A percentile compares a stretch with the other conserved stretches of the same genome.
Evolutionary conservation across 2,329 filamentous ascomycete genomes (phyloP).

Genomic region (Sphaceloma murrayae): DNA sequence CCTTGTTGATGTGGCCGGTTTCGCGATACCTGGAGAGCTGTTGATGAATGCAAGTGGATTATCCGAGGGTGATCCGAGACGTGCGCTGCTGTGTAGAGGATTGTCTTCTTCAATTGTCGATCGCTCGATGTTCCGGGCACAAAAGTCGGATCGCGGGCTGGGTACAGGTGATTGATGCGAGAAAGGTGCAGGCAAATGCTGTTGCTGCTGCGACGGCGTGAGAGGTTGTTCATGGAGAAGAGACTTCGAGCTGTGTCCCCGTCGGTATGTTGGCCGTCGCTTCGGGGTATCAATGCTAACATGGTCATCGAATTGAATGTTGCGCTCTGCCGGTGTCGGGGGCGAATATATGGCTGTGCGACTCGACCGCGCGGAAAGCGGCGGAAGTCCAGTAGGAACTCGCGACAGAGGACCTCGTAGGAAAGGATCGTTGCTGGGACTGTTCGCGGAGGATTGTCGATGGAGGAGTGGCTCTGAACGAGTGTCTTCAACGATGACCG

Average conservation of each 20-base stretch:
- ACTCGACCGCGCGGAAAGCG: neutral
- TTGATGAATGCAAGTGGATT: neutral
- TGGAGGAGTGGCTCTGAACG: neutral
- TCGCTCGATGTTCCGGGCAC: slow-evolving; percentile 7
- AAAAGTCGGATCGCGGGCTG: slow-evolving; percentile 1
- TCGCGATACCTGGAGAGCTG: slow-evolving; percentile 4
- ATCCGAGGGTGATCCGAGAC: neutral
- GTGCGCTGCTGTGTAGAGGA: neutral
- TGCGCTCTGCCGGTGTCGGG: neutral
- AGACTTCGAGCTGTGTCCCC: slow-evolving; percentile 1
- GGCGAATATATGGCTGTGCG: neutral
- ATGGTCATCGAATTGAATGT: neutral
- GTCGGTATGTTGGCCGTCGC: neutral
- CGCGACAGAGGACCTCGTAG: neutral
- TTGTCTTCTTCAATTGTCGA: slow-evolving; percentile 6
- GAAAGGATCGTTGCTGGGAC: neutral
- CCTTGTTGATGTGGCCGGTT: neutral
- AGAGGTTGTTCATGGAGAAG: neutral
- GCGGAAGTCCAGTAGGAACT: neutral
- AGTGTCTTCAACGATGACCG: slow-evolving; percentile 11
- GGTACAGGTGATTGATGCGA: slow-evolving; percentile 2
- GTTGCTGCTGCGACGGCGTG: neutral
- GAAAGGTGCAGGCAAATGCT: neutral
- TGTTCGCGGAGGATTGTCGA: neutral
- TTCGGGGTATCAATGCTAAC: neutral